phyloP scores from a whole-genome alignment of 1,284 basidiomycete species.

The Marasmius sp. region DNA sequence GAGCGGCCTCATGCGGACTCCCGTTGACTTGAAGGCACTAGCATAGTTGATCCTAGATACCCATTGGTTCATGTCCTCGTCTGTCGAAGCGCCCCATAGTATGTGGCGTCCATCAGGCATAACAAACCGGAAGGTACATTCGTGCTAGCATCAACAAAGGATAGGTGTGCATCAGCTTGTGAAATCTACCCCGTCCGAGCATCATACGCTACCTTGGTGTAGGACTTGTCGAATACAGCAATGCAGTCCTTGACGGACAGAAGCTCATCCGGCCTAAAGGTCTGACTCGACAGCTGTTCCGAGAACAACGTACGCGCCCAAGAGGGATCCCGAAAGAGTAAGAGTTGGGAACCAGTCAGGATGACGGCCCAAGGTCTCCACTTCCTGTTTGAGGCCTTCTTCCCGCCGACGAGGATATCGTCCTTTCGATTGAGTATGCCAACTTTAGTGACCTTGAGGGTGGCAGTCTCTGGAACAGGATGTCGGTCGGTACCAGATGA shows the following conservation, averaged over 20 bases:
- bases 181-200: neutral
- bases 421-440: constrained; percentile 87
- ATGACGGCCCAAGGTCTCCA: constrained; percentile 90
- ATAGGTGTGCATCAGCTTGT: neutral
- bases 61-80: constrained; percentile 88
- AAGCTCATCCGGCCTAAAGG: constrained; percentile 87
- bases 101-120: constrained; percentile 79
- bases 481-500: constrained; percentile 20
- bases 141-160: constrained; percentile 44
- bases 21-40: constrained; percentile 85
- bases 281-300: constrained; percentile 43
- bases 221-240: constrained; percentile 78
- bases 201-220: constrained; percentile 59
- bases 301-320: constrained; percentile 64
- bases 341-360: constrained; percentile 86
- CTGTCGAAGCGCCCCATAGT: constrained; percentile 75
- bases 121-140: constrained; percentile 78
- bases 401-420: constrained; percentile 74
- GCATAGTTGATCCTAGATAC: constrained; percentile 94
- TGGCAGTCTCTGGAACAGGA: constrained; percentile 37
- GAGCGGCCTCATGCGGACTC: constrained; percentile 79
- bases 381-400: constrained; percentile 75
- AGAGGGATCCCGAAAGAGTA: constrained; percentile 87
- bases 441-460: constrained; percentile 79
- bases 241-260: constrained; percentile 78